Conservation (phyloP, 2,329 filamentous ascomycete species). For the Verticillium isaacii region DNA sequence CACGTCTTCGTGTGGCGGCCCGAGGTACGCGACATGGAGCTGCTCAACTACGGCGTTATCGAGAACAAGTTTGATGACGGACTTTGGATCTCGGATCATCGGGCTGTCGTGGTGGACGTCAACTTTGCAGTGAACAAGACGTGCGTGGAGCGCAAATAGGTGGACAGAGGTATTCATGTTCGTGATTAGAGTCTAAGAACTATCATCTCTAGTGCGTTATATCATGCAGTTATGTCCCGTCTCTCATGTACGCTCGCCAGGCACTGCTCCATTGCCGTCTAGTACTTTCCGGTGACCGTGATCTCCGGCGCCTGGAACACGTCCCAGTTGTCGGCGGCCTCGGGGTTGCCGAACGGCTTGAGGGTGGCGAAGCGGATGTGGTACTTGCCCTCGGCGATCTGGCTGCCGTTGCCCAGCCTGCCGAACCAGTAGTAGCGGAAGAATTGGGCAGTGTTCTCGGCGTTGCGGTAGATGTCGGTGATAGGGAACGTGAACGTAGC, state of each 20-base stretch:
- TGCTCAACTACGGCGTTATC: conserved; percentile 19
- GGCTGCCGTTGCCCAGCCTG: conserved; percentile 35
- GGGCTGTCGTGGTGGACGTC: conserved; percentile 23
- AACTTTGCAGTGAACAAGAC: conserved; percentile 5
- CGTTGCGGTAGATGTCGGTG: conserved; percentile 14
- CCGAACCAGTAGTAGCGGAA: conserved; percentile 34
- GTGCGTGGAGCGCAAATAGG: neutral
- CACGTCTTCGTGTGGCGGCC: conserved; percentile 25
- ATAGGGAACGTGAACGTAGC: conserved; percentile 19
- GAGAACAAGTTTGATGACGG: conserved; percentile 20
- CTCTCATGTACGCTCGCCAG: too few relatives aligned
- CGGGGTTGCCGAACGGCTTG: conserved; percentile 34
- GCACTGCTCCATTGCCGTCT: neutral
- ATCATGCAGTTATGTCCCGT: neutral
- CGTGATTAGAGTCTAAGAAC: neutral
- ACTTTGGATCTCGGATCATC: conserved; percentile 26
- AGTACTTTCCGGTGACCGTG: conserved; percentile 18
- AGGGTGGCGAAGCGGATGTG: conserved; percentile 34
- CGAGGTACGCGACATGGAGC: conserved; percentile 11
- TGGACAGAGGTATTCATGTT: neutral
- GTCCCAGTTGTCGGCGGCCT: conserved; percentile 36
- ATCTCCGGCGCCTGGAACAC: conserved; percentile 29
- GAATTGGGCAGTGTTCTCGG: conserved; percentile 3
- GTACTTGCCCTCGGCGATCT: conserved; percentile 34
- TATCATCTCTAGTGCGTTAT: neutral